phyloP scores from a whole-genome alignment of 805 yeast species.

The Candida arabinofermentans region DNA sequence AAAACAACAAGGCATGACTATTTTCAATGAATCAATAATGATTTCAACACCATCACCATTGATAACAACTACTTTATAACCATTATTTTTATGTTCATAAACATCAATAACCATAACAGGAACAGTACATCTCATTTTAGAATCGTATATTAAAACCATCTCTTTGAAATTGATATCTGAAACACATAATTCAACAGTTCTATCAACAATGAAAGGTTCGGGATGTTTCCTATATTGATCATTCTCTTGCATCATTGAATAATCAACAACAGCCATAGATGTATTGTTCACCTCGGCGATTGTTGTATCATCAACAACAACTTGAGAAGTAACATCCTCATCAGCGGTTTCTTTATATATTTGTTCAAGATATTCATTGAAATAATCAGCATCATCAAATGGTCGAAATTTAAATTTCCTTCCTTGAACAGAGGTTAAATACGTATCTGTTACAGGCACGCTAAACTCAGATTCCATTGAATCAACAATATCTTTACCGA shows the following conservation, averaged over 20 bases:
- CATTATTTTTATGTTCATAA: too few relatives aligned
- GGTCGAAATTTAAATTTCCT: neutral
- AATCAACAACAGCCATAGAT: constrained; percentile 28
- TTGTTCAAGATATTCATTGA: constrained; percentile 25
- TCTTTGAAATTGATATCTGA: neutral
- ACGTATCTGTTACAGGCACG: neutral
- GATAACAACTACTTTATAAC: neutral
- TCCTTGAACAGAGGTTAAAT: neutral
- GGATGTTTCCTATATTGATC: constrained; percentile 8
- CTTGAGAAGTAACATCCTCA: constrained; percentile 16
- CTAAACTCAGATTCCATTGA: neutral
- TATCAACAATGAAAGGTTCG: neutral
- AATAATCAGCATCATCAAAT: neutral
- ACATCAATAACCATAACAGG: neutral
- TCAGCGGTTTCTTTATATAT: constrained; percentile 18
- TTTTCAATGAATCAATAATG: neutral
- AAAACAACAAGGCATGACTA: neutral
- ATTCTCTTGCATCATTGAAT: constrained; percentile 1
- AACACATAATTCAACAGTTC: neutral
- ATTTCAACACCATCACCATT: neutral
- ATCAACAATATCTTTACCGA: neutral
- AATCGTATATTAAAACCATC: neutral
- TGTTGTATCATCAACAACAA: constrained; percentile 26
- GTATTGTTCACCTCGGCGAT: constrained; percentile 11
- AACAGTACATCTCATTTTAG: neutral